phyloP scores from a whole-genome alignment of 345 rosid species.

The Corchorus capsularis region DNA sequence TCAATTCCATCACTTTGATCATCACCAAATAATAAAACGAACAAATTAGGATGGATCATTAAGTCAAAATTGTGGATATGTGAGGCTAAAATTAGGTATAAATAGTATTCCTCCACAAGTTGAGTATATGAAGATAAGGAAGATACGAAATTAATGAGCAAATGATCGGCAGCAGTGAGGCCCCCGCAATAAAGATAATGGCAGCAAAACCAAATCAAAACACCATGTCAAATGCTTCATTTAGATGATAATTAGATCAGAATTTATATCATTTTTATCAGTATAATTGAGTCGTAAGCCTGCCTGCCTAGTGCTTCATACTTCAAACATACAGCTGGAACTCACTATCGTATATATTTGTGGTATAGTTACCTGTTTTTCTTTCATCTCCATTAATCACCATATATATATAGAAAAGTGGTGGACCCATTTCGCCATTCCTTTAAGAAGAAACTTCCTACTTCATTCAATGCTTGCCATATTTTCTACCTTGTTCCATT shows the following conservation, averaged over 20 bases:
- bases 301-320: background rate
- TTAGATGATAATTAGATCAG: too few relatives aligned
- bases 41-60: too few relatives aligned
- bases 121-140: background rate
- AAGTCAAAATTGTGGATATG: background rate
- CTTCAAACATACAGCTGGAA: conserved; percentile 10
- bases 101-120: too few relatives aligned
- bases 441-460: background rate
- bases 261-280: too few relatives aligned
- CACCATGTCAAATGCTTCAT: background rate
- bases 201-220: background rate
- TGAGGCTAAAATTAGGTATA: background rate
- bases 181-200: background rate
- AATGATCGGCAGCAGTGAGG: conserved; percentile 1
- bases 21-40: background rate
- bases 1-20: background rate
- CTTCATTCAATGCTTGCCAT: background rate
- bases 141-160: background rate
- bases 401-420: background rate
- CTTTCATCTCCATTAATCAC: background rate
- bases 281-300: too few relatives aligned
- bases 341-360: background rate
- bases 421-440: background rate
- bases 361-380: background rate
- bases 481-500: background rate